A percentile compares a stretch with the other conserved stretches of the same genome.
Evolutionary conservation across 768 basidiomycete species (phyloP).

Genomic region (Daedalea quercina): DNA sequence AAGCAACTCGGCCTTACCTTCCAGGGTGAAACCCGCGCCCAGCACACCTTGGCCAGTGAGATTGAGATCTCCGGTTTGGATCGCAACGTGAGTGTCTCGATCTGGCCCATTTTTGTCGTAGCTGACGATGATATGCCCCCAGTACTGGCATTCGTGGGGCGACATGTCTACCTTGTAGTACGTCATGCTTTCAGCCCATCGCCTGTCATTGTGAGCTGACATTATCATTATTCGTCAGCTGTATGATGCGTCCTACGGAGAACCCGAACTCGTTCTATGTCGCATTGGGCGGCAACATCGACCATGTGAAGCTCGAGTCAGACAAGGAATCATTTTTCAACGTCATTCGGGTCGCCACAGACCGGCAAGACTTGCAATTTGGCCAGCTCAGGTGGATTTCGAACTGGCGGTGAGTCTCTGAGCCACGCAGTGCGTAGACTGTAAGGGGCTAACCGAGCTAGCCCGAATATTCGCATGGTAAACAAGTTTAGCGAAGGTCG

Average conservation of each 20-base stretch:
- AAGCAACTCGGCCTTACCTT: constrained; percentile 36
- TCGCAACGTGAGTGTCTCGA: constrained; percentile 16
- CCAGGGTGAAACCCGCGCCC: constrained; percentile 30
- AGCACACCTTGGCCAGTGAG: constrained; percentile 27
- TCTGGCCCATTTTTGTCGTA: background rate
- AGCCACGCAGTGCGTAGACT: background rate
- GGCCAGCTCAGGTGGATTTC: constrained; percentile 1
- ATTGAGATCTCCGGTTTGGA: constrained; percentile 28
- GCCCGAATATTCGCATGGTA: constrained; percentile 45
- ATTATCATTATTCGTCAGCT: background rate
- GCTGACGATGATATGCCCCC: background rate
- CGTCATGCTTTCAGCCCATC: background rate
- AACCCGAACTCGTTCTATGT: background rate
- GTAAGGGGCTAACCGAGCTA: constrained; percentile 3
- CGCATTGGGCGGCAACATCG: background rate
- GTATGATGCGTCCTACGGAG: background rate
- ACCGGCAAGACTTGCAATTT: constrained; percentile 1
- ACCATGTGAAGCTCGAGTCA: background rate
- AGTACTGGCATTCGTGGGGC: constrained; percentile 1
- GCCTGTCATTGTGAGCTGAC: background rate
- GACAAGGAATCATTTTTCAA: background rate
- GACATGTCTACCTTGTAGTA: background rate
- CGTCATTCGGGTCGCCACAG: background rate
- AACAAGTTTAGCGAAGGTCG: constrained; percentile 34
- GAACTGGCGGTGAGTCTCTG: background rate